Evolutionary conservation across 257 asterid species (phyloP), one percentile per base, ranked within the genome.

Genomic region (Ocimum tenuiflorum): DNA sequence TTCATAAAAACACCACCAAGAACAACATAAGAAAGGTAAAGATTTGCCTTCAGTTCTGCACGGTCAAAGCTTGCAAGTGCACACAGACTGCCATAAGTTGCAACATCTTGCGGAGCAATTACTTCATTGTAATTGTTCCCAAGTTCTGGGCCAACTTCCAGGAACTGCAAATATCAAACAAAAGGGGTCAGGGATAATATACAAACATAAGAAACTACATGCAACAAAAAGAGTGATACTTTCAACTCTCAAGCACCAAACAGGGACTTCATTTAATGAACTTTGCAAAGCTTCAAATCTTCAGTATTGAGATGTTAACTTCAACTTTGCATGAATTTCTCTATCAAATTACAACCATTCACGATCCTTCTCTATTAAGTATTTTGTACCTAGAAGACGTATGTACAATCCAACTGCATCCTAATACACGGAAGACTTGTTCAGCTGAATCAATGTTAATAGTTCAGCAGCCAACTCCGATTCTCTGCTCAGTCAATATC

Each of bases 61-160:
- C 97, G 91, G 68, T 94, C 97, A 78, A 94, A 94, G 75, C 88
- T 94, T 75, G 99, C 96, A 63, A 94, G 97, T 51, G 97, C 97
- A 67, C 99, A 94, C 55, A 94, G 88, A 63, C 97, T 92, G 70
- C 97, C 99, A 60, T 94, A 94, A 46, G 99, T 94, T 23, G 99
- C 99, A 76, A 90, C 81, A 82, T 94, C 99, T 80, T 94, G 99
- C 38, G 87, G 84, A 52, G 99, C 91, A 74, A 94, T 94, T 48
- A 94, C 96, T 78, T 86, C 95, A 0, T 79, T 82, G 77, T 81
- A 94, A 80, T 70, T 77, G 84, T 82, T 94, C 52, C 89, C 95
- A 54, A 88, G 80, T 75, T 86, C 97, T 0, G 90, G 89, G 53
- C 88, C 89, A 78, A 86, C 86, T 75, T 94, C 99, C 60, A 94